These are phyloP conservation scores for Oryza longistaminata DNA, from an alignment of 176 grass and related monocot genomes.

Conservation along the genomic window DNA sequence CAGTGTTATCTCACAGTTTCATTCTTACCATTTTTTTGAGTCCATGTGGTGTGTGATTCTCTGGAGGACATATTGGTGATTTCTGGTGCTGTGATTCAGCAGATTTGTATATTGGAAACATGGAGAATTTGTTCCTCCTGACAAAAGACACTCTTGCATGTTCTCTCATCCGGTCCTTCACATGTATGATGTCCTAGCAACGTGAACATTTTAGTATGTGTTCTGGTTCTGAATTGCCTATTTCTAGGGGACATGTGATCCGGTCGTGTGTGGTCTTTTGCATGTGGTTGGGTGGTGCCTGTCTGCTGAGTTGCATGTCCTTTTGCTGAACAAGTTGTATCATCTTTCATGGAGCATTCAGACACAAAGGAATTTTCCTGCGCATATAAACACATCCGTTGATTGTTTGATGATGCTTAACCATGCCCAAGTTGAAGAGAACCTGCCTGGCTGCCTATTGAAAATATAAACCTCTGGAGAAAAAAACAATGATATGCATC, in stretches of 20 bases:
- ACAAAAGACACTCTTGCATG: slow-evolving; percentile 34
- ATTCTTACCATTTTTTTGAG: slow-evolving; percentile 48
- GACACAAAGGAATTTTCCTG: background rate
- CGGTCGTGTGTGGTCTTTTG: background rate
- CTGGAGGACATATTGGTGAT: slow-evolving; percentile 17
- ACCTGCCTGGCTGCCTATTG: no score
- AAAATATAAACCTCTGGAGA: background rate
- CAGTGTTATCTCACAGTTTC: slow-evolving; percentile 1
- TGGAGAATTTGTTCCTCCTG: slow-evolving; percentile 27
- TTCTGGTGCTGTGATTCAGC: slow-evolving; percentile 24
- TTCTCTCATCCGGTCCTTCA: slow-evolving; percentile 24
- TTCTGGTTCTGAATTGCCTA: slow-evolving; percentile 8
- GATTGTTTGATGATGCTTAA: background rate
- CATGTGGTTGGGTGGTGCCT: slow-evolving; percentile 26
- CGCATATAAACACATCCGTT: background rate
- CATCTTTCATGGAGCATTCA: background rate
- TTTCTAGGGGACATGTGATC: background rate
- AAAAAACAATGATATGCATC: background rate
- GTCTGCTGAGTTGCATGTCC: slow-evolving; percentile 8
- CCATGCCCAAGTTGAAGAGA: background rate
- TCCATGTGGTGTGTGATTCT: slow-evolving; percentile 28
- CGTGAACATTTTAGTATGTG: slow-evolving; percentile 30
- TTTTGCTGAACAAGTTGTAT: slow-evolving; percentile 4
- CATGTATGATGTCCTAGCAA: slow-evolving; percentile 23
- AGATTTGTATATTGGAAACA: slow-evolving; percentile 29